Conservation (phyloP, 2,329 filamentous ascomycete species). For the Botrytis aclada region DNA sequence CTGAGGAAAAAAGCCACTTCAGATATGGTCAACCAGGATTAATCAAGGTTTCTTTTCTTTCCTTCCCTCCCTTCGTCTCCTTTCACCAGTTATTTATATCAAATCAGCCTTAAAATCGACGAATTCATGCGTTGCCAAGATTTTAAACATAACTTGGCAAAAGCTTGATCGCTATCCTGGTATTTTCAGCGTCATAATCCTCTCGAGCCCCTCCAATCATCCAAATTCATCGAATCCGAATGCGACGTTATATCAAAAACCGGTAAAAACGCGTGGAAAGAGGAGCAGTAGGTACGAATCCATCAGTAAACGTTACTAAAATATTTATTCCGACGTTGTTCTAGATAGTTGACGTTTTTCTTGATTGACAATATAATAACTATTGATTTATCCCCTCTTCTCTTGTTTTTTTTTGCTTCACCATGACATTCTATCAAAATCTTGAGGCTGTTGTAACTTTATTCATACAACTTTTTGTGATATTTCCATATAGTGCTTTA, state of each 20-base stretch:
- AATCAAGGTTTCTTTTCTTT: background rate
- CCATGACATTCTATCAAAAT: conserved; percentile 22
- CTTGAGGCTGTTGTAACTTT: conserved; percentile 25
- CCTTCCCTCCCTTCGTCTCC: background rate
- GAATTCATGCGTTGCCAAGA: background rate
- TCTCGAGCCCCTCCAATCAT: background rate
- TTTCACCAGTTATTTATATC: background rate
- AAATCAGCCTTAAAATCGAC: background rate
- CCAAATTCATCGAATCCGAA: background rate
- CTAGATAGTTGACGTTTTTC: background rate
- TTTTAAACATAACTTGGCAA: conserved; percentile 25
- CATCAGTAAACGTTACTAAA: background rate
- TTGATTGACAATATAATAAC: background rate
- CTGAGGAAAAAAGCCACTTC: background rate
- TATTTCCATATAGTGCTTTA: conserved; percentile 36
- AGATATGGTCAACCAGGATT: background rate
- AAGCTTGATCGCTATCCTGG: conserved; percentile 26
- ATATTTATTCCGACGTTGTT: background rate
- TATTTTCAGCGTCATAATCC: conserved; percentile 17
- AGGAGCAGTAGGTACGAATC: background rate
- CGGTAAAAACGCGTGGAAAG: background rate
- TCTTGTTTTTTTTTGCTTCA: conserved; percentile 1
- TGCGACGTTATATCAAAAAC: background rate
- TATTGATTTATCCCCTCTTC: background rate
- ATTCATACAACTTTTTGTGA: conserved; percentile 36